A percentile compares a stretch with the other conserved stretches of the same genome.
Evolutionary conservation across 345 rosid species (phyloP).

Genomic region (Eucalyptus grandis): DNA sequence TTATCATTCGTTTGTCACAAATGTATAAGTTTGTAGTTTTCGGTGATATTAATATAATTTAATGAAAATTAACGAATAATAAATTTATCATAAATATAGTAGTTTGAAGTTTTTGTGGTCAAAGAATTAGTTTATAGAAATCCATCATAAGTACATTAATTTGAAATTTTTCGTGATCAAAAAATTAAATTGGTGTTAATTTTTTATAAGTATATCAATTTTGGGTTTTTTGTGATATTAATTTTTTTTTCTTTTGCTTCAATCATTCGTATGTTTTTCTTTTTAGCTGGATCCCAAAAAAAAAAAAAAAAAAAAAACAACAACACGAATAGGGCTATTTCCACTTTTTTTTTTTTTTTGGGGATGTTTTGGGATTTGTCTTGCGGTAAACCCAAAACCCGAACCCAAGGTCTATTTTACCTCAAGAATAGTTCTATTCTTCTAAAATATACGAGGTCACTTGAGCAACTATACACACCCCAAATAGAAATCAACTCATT

Average conservation of each 20-base stretch:
- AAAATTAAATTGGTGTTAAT: too few species aligned
- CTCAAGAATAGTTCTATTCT: fast-evolving
- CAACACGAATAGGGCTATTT: neutral
- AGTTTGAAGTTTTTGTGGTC: fast-evolving
- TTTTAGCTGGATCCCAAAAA: neutral
- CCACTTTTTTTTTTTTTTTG: neutral
- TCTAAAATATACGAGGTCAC: fast-evolving
- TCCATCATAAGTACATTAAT: too few species aligned
- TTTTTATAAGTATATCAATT: too few species aligned
- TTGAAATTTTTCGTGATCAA: too few species aligned
- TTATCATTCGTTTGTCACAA: too few species aligned
- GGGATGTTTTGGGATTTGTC: neutral
- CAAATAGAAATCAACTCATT: neutral
- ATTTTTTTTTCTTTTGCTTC: fast-evolving
- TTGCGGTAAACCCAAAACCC: neutral
- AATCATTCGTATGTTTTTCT: neutral
- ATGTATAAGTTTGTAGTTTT: too few species aligned
- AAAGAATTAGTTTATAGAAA: fast-evolving
- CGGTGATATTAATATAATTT: too few species aligned
- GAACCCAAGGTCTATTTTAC: neutral
- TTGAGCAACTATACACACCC: fast-evolving
- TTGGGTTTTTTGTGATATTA: fast-evolving
- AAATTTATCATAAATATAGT: fast-evolving
- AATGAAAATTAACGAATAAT: fast-evolving
- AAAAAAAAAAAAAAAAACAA: neutral